phyloP scores from a whole-genome alignment of 352 stramenopile species.

The Elongisporangium undulatum region DNA sequence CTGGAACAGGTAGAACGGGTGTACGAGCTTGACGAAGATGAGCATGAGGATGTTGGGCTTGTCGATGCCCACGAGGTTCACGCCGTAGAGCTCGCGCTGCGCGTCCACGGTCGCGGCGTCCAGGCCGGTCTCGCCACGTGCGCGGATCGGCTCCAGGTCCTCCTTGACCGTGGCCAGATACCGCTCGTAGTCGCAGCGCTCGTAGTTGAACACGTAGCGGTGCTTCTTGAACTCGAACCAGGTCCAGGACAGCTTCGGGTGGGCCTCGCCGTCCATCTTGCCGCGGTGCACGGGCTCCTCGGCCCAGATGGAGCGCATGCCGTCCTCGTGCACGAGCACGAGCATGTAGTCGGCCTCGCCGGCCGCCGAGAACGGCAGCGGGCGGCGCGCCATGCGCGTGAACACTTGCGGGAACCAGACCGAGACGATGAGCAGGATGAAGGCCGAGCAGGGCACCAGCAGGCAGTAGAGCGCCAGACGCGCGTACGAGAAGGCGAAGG shows the following conservation, averaged over 20 bases:
- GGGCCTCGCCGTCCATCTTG: constrained; percentile 7
- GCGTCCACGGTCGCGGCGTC: constrained; percentile 5
- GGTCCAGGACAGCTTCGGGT: constrained; percentile 21
- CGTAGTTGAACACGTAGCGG: constrained; percentile 52
- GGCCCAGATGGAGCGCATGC: constrained; percentile 17
- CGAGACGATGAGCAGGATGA: constrained; percentile 25
- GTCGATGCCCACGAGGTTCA: constrained; percentile 40
- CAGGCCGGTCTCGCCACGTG: constrained; percentile 14
- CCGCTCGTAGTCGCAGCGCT: constrained; percentile 42
- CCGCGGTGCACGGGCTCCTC: constrained; percentile 18
- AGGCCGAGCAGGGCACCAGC: constrained; percentile 20
- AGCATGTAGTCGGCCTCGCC: constrained; percentile 46
- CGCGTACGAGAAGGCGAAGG: constrained; percentile 28
- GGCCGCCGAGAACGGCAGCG: constrained; percentile 15
- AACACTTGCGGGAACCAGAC: constrained; percentile 70
- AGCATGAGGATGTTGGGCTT: constrained; percentile 24
- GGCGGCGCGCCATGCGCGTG: constrained; percentile 35
- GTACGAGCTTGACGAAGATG: constrained; percentile 48
- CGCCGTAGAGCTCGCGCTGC: constrained; percentile 28
- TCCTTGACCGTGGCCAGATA: constrained; percentile 29
- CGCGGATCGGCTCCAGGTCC: constrained; percentile 11
- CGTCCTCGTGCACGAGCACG: constrained; percentile 29
- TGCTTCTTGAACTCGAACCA: constrained; percentile 76
- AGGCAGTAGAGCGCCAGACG: constrained; percentile 30
- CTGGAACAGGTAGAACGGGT: constrained; percentile 65